A percentile compares a stretch with the other conserved stretches of the same genome.
Evolutionary conservation across 108 stramenopile genomes (phyloP).

Genomic region (Seminavis robusta): DNA sequence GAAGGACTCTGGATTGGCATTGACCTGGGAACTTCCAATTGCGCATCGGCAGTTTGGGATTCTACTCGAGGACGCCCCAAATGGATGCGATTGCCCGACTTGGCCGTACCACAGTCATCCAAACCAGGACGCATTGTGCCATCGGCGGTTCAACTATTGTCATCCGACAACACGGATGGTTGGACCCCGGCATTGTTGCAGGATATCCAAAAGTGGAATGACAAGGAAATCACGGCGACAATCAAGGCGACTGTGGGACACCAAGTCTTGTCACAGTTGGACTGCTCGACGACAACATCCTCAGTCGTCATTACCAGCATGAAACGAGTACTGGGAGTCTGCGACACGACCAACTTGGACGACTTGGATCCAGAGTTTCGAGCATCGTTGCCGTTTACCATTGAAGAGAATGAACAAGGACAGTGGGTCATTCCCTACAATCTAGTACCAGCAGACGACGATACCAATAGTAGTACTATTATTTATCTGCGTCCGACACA

Average conservation of each 20-base stretch:
- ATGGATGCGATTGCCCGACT: conserved; percentile 46
- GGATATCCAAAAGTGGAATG: too few relatives aligned
- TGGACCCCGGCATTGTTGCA: too few relatives aligned
- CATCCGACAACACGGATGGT: too few relatives aligned
- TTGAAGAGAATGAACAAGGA: conserved; percentile 25
- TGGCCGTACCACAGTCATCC: conserved; percentile 7
- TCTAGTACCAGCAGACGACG: background rate
- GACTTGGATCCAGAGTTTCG: conserved; percentile 54
- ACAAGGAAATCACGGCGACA: too few relatives aligned
- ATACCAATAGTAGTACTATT: conserved; percentile 3
- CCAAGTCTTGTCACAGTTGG: too few relatives aligned
- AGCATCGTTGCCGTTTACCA: conserved; percentile 32
- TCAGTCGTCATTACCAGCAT: conserved; percentile 35
- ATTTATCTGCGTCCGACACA: conserved; percentile 47
- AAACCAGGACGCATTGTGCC: conserved; percentile 51
- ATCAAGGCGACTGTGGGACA: too few relatives aligned
- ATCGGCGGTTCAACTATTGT: conserved; percentile 21
- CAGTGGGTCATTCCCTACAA: conserved; percentile 8
- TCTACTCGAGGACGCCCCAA: conserved; percentile 57
- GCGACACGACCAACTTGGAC: conserved; percentile 15
- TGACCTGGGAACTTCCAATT: conserved; percentile 83
- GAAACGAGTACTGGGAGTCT: conserved; percentile 55
- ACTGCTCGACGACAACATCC: background rate
- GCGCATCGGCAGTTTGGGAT: conserved; percentile 76
- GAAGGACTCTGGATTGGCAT: conserved; percentile 76